Evolutionary conservation across 2,329 filamentous ascomycete species (phyloP), one percentile per base, ranked within the genome.

Genomic region (Sclerotinia borealis): DNA sequence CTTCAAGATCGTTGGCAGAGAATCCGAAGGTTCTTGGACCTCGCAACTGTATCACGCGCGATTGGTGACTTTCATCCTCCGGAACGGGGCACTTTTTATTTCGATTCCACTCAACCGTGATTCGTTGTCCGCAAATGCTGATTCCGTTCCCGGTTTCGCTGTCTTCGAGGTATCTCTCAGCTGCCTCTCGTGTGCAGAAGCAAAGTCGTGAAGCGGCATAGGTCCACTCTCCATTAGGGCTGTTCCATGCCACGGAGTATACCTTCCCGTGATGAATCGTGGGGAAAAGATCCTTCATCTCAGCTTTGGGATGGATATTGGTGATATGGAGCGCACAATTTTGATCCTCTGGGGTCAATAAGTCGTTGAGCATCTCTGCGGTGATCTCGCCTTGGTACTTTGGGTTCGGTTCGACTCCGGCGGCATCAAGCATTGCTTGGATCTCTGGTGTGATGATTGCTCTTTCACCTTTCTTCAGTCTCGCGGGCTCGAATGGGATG

Each of bases 91-190:
- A 37, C 22, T 56, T 64, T 25, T 45, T 52, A n/a, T 66, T 65
- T 2, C 62, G 29, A 22, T 69, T 68, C 63, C 59, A 66, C 8
- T 58, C 59, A 2, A 60, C 67, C 0, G 22, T 47, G 22, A 65
- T 49, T n/a, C 51, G 34, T 8, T 41, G 25, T 2, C 66, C 67
- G 0, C 59, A 56, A 10, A 68, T 63, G 11, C 39, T 22, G 3
- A 68, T 65, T 0, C 66, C 67, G n/a, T 47, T 45, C 17, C 55
- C 50, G 0, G 29, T 50, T 15, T 37, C 19, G 22, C 27, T 39
- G 9, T 45, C 48, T 3, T 29, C 49, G 4, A 61, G 48, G 50
- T 36, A 52, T 22, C 13, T 29, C 6, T 60, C 49, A 3, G 63
- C 63, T 11, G 49, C 63, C 47, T 45, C 41, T 19, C 48, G 56